phyloP scores from a whole-genome alignment of 345 rosid genomes.

The Eutrema japonicum region DNA sequence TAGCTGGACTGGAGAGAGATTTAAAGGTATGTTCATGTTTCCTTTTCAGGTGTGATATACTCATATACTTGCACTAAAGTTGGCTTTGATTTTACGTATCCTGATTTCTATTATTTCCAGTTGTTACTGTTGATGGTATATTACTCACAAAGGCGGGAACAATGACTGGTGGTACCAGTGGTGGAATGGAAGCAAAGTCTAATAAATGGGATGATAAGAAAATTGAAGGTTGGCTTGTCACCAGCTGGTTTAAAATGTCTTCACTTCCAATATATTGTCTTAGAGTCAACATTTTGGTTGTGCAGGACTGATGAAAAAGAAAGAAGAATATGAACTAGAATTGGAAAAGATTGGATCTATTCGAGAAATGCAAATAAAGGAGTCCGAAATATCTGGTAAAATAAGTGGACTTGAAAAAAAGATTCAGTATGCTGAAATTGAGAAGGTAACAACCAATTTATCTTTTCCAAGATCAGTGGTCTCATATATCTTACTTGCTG shows the following conservation, averaged over 20 bases:
- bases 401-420: conserved; percentile 95
- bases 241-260: conserved; percentile 34
- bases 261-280: conserved; percentile 26
- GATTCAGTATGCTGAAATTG: conserved; percentile 95
- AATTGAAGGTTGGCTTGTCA: conserved; percentile 70
- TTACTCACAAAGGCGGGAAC: conserved; percentile 94
- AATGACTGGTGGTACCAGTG: conserved; percentile 99
- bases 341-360: conserved; percentile 89
- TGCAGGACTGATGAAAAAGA: conserved; percentile 72
- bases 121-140: conserved; percentile 95
- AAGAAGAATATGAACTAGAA: conserved; percentile 78
- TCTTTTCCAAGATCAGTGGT: conserved; percentile 18
- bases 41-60: conserved; percentile 23
- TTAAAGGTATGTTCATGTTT: conserved; percentile 61
- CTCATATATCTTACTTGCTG: conserved; percentile 10
- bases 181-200: conserved; percentile 99
- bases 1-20: conserved; percentile 94
- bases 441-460: conserved; percentile 61
- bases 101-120: conserved; percentile 50
- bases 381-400: conserved; percentile 91
- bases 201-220: conserved; percentile 97
- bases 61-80: conserved; percentile 25
- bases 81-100: conserved; percentile 28
- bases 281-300: conserved; percentile 30
- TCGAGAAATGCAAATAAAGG: conserved; percentile 92